Base-by-base conservation (phyloP, 768 basidiomycete genomes). In the Pleurotus eryngii region DNA sequence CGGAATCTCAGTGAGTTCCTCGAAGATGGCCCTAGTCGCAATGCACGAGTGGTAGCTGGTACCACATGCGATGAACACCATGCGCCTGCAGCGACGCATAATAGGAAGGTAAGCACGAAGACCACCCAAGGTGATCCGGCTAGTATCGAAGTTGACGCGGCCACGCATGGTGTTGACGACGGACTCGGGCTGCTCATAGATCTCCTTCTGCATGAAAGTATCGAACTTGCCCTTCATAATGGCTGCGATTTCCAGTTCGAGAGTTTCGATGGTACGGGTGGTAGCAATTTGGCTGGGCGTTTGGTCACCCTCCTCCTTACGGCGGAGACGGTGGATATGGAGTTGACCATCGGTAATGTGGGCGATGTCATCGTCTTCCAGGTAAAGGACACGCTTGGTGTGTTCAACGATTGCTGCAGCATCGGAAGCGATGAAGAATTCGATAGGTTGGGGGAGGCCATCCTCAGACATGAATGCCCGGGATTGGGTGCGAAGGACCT, bases 111-210 rank as follows among this genome's bases (percentile, higher is more conserved):
- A 98, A 15, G 89, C 90, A 59, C 95, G 92, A 59, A 99, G 81
- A 39, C 97, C 97, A 69, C 97, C 97, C 43, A 99, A 87, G 9
- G 89, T 98, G 68, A 99, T 91, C 61, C 81, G 82, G 74, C 92
- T 83, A 54, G 81, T 85, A 68, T 98, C 97, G 65, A 99, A 99
- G 82, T 97, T 98, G 79, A 99, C 91, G 64, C 97, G 94, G 59
- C 97, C 97, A 83, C 97, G 91, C 97, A 99, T 99, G 50, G 97
- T 99, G 83, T 99, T 99, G 75, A 98, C 94, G 61, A 98, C 97
- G 24, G 94, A 96, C 69, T 99, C 97, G 50, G 97, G 96, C 72
- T 98, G 96, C 70, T 98, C 92, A 79, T 94, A 98, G 65, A 98
- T 98, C 74, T 99, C 97, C 79, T 99, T 99, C 72, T 98, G 96